These are phyloP conservation scores for Sutorius eximius DNA, from an alignment of 1,284 basidiomycete genomes.

Conservation along the genomic window DNA sequence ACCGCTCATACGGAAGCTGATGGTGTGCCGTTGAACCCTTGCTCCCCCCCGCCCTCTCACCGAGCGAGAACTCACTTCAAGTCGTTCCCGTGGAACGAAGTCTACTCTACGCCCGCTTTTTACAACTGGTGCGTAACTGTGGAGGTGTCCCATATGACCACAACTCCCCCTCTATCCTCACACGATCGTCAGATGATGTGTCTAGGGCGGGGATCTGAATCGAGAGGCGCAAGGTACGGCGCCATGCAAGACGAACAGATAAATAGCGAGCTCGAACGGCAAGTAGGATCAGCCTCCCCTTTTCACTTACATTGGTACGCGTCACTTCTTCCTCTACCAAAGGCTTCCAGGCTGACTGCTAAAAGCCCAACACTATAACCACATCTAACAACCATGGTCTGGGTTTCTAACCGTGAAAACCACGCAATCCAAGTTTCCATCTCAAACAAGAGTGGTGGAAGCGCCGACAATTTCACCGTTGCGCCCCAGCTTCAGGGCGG, in stretches of 20 bases:
- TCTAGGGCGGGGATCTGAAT: neutral
- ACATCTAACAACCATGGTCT: constrained; percentile 10
- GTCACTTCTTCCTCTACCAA: too few relatives aligned
- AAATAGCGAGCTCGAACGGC: neutral
- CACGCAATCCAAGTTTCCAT: constrained; percentile 1
- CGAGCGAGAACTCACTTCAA: too few relatives aligned
- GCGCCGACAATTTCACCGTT: neutral
- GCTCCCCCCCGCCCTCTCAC: too few relatives aligned
- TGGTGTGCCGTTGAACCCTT: too few relatives aligned
- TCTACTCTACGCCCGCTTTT: too few relatives aligned
- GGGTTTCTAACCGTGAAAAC: constrained; percentile 15
- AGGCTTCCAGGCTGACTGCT: neutral
- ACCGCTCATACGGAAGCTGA: too few relatives aligned
- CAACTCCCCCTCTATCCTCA: neutral
- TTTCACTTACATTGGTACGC: neutral
- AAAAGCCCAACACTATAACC: neutral
- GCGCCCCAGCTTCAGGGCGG: neutral
- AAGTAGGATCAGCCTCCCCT: neutral
- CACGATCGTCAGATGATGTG: neutral
- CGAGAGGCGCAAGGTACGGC: neutral
- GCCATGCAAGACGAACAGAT: neutral
- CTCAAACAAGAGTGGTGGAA: constrained; percentile 11
- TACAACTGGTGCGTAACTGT: too few relatives aligned
- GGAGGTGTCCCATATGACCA: too few relatives aligned
- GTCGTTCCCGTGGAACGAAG: too few relatives aligned